Evolutionary conservation across 83 land plant species (phyloP).

Genomic region (Thuja plicata): DNA sequence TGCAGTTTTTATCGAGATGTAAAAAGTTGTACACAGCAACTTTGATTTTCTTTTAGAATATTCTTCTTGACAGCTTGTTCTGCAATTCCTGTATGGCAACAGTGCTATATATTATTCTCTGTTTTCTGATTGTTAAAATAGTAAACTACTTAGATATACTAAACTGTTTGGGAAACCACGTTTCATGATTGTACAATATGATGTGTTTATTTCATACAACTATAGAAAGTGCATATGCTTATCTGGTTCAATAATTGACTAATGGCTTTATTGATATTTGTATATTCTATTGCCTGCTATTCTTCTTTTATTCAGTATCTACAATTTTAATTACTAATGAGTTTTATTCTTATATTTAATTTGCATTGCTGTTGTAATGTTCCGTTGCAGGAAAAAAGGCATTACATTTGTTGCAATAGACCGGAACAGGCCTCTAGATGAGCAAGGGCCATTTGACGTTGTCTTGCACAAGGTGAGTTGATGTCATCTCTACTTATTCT

Average conservation of each 20-base stretch:
- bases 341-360: not conserved
- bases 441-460: conserved; percentile 89
- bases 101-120: not conserved
- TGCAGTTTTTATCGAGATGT: not conserved
- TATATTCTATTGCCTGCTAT: not conserved
- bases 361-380: not conserved
- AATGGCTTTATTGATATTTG: not conserved
- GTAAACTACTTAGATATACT: not conserved
- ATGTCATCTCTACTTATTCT: not conserved
- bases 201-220: not conserved
- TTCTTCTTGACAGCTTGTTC: not conserved
- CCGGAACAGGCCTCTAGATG: conserved; percentile 49
- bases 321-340: not conserved
- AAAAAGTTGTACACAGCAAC: not conserved
- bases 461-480: conserved; percentile 72
- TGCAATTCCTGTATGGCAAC: not conserved
- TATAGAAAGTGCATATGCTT: not conserved
- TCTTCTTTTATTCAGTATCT: not conserved
- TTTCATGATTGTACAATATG: not conserved
- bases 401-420: conserved; percentile 83
- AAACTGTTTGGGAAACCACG: not conserved
- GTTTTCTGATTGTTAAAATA: not conserved
- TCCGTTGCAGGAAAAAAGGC: conserved; percentile 62
- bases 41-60: not conserved
- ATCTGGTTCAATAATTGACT: not conserved